Evolutionary conservation across 108 stramenopile genomes (phyloP), one percentile per base, ranked within the genome.

Genomic region (Pseudonitzschia multiseries): DNA sequence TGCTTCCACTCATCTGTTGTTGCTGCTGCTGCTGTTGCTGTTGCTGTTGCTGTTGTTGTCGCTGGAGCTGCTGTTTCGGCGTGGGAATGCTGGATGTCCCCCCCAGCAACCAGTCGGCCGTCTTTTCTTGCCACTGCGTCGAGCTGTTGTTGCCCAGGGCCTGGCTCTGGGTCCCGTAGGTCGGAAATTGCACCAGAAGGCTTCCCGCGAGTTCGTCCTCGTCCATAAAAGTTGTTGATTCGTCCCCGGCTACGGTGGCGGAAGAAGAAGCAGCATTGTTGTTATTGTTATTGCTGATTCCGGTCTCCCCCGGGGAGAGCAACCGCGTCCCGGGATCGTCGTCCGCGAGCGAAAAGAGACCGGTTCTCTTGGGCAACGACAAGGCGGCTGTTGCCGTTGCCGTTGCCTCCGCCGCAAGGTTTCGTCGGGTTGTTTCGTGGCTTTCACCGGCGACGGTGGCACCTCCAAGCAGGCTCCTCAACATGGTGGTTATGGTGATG

Each of bases 131-230:
- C 66, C 66, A 67, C 36, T 67, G 66, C n/a, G 46, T 28, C 22
- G 66, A 67, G 21, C 22, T 22, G 36, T 71, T 65, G 62, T 57
- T 67, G 31, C 21, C 62, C 27, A 69, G 69, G 52, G 79, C 79
- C 33, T 73, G 79, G 42, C 79, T 83, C 17, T 67, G 75, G 18
- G 65, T 81, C 4, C 86, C 86, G 62, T 83, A 87, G 24, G 72
- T 77, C 1, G 93, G 93, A 81, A 93, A 93, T 60, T 93, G 90
- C 27, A 88, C 79, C 28, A 93, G 74, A 79, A 88, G 70, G 31
- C 78, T 67, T 69, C 83, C 84, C 5, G 88, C 89, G 41, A 83
- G 22, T 56, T 86, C 88, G 69, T 91, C 88, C 43, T 89, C 87
- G 27, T 81, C 73, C 17, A 56, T 52, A n/a, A n/a, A n/a, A n/a